A percentile compares a stretch with the other conserved stretches of the same genome.
phyloP scores from a whole-genome alignment of 2,329 filamentous ascomycete species.

The Colletotrichum scovillei region DNA sequence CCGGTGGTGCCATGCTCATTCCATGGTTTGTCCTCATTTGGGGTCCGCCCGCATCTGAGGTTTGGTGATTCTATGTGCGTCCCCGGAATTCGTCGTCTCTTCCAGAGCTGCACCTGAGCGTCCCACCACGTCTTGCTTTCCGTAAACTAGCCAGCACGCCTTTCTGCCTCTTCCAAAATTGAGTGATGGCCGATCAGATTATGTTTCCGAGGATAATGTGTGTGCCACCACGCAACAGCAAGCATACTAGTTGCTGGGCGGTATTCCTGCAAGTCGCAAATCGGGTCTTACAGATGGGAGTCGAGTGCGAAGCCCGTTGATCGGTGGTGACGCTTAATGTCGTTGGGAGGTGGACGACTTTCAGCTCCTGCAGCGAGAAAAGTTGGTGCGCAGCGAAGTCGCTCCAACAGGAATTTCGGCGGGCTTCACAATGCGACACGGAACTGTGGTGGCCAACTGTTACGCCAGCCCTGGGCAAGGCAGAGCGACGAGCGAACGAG shows the following conservation, averaged over 20 bases:
- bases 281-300: constrained; percentile 2
- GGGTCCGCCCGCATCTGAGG: constrained; percentile 30
- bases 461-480: constrained; percentile 22
- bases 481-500: constrained; percentile 1
- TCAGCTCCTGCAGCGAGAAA: background rate
- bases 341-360: background rate
- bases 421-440: constrained; percentile 7
- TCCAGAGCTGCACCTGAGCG: constrained; percentile 9
- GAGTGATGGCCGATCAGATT: background rate
- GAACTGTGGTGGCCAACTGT: constrained; percentile 13
- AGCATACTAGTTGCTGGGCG: constrained; percentile 27
- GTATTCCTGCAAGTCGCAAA: constrained; percentile 10
- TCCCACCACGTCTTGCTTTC: constrained; percentile 30
- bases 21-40: constrained; percentile 54
- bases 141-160: constrained; percentile 19
- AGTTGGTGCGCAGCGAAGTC: background rate
- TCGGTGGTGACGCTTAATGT: constrained; percentile 2
- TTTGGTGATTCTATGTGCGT: constrained; percentile 10
- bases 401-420: constrained; percentile 5
- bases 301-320: background rate
- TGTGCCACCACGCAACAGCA: constrained; percentile 25
- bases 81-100: constrained; percentile 1
- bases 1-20: constrained; percentile 57
- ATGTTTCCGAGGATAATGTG: constrained; percentile 12
- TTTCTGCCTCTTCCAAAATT: background rate